phyloP scores from a whole-genome alignment of 192 early-diverging fungal genomes.

The Glomus cerebriforme region DNA sequence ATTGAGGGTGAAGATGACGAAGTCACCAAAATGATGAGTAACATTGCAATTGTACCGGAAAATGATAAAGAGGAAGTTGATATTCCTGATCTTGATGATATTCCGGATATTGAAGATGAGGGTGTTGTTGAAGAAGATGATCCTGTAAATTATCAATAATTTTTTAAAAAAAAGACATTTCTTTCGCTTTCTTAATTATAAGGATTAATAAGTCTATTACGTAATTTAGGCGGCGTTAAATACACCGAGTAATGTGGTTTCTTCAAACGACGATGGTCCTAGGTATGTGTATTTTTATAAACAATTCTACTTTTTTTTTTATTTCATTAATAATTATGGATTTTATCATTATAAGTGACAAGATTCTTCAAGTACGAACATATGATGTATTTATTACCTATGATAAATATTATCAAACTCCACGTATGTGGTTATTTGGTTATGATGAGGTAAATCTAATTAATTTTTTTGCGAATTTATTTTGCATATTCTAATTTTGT shows the following conservation, averaged over 20 bases:
- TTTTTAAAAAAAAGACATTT: neutral
- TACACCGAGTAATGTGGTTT: slow-evolving; percentile 28
- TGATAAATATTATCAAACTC: slow-evolving; percentile 99
- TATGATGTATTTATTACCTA: slow-evolving; percentile 99
- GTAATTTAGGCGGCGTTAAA: slow-evolving; percentile 40
- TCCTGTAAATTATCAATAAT: slow-evolving; percentile 50
- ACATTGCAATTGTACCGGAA: slow-evolving; percentile 33
- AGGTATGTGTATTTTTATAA: slow-evolving; percentile 26
- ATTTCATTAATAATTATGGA: neutral
- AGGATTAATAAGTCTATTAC: neutral
- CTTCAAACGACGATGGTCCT: slow-evolving; percentile 35
- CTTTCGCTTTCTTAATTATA: neutral
- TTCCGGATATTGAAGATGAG: slow-evolving; percentile 85
- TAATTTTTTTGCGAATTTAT: neutral
- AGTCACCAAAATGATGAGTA: slow-evolving; percentile 42
- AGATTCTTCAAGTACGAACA: slow-evolving; percentile 87
- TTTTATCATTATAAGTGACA: slow-evolving; percentile 61
- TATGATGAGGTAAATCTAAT: slow-evolving; percentile 77
- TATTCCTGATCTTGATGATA: slow-evolving; percentile 86
- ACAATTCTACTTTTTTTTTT: neutral
- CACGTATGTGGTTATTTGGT: slow-evolving; percentile 95
- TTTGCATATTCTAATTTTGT: neutral
- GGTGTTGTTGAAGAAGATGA: slow-evolving; percentile 78
- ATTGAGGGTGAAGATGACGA: slow-evolving; percentile 59
- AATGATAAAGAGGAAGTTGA: slow-evolving; percentile 65